Evolutionary conservation across 345 rosid species (phyloP).

Genomic region (Populus nigra): DNA sequence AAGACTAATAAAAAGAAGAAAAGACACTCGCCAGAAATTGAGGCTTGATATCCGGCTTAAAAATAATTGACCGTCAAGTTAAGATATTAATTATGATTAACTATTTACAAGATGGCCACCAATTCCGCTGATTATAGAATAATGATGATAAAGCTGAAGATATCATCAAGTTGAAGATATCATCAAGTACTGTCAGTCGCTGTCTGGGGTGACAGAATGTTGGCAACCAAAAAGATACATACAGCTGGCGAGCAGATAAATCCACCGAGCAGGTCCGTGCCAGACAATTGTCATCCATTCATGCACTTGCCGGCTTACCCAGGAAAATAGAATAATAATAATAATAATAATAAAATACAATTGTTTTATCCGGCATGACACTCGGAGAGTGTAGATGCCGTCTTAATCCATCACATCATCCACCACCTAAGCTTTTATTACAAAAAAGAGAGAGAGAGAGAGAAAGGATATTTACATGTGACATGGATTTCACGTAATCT

Average conservation of each 20-base stretch:
- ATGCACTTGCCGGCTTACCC: neutral
- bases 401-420: no score
- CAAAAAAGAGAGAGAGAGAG: neutral
- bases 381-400: no score
- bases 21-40: no score
- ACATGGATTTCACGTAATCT: neutral
- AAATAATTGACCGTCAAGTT: no score
- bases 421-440: no score
- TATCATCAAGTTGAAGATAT: no score
- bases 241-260: slow-evolving; percentile 15
- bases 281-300: neutral
- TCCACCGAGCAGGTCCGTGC: neutral
- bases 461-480: neutral
- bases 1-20: no score
- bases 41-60: no score
- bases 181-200: neutral
- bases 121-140: neutral
- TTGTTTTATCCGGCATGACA: no score
- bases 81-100: no score
- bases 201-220: neutral
- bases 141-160: neutral
- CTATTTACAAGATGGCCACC: no score
- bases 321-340: neutral
- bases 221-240: neutral
- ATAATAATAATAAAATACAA: no score